Evolutionary conservation across 768 basidiomycete species (phyloP), one percentile per base, ranked within the genome.

Genomic region (Leccinum subgranulosum): DNA sequence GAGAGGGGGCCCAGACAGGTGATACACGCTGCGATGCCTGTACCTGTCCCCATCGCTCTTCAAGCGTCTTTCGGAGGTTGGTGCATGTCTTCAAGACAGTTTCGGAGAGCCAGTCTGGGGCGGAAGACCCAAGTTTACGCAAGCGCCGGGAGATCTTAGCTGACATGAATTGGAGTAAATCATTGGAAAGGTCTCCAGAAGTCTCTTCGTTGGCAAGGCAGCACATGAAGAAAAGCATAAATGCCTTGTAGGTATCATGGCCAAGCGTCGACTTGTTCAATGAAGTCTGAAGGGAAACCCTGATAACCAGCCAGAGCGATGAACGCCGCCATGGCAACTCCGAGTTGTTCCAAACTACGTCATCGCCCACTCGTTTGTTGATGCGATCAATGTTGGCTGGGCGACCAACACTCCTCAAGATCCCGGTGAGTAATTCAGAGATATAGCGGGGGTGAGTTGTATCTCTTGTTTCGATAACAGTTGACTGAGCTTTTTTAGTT

Each of bases 301-400:
- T 76, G 41, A 79, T 64, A 21, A 79, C 61, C 9, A 81, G 74
- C 80, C 81, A 83, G 10, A 79, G 66, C 0, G 78, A 67, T 9
- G 79, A 78, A 41, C 81, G 70, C 25, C 82, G 66, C 81, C 81
- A 82, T 74, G 81, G 43, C 10, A 70, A 69, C 10, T 57, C 47
- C 2, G 75, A 65, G 11, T 68, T 52, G 9, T 49, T 49, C 48
- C 48, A 49, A 9, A 29, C n/a, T 0, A 49, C 48, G 4, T 31
- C 28, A 49, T 82, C 80, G 11, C 68, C 71, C 2, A 81, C 72
- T 12, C 77, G 76, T 62, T 83, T 83, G 28, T 53, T 58, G 43
- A 78, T 72, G 25, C 64, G 60, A 17, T 19, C 29, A 9, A 69
- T 60, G n/a, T 63, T 64, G 28, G 28, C 48, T n/a, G 48, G 48